phyloP scores from a whole-genome alignment of 257 asterid genomes.

The Nicotiana noctiflora region DNA sequence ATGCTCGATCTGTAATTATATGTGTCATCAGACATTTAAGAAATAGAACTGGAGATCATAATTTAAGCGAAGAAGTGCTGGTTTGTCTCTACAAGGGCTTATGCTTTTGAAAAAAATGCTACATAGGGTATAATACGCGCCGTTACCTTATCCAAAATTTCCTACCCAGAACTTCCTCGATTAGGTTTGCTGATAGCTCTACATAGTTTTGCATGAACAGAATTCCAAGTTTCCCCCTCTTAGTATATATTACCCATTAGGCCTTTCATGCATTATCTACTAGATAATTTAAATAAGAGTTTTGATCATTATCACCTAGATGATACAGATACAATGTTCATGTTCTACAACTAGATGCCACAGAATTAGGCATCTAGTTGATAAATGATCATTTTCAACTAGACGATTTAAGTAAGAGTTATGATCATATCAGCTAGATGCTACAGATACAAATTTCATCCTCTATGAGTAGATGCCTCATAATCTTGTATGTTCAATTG shows the following conservation, averaged over 20 bases:
- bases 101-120: neutral
- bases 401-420: too few relatives aligned
- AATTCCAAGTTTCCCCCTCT: neutral
- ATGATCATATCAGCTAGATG: neutral
- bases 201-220: neutral
- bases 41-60: neutral
- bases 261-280: neutral
- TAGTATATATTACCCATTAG: neutral
- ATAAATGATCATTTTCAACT: too few relatives aligned
- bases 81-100: neutral
- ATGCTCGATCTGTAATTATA: neutral
- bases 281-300: neutral
- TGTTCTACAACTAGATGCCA: neutral
- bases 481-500: neutral
- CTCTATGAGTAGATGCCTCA: neutral
- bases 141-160: neutral
- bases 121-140: neutral
- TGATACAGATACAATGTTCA: neutral
- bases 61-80: neutral
- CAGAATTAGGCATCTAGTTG: neutral
- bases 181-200: neutral
- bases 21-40: neutral
- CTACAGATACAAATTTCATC: neutral
- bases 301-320: neutral
- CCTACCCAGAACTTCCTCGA: neutral